Evolutionary conservation across 202 grass and related monocot genomes (phyloP), one percentile per base, ranked within the genome.

Genomic region (Hordeum pubiflorum): DNA sequence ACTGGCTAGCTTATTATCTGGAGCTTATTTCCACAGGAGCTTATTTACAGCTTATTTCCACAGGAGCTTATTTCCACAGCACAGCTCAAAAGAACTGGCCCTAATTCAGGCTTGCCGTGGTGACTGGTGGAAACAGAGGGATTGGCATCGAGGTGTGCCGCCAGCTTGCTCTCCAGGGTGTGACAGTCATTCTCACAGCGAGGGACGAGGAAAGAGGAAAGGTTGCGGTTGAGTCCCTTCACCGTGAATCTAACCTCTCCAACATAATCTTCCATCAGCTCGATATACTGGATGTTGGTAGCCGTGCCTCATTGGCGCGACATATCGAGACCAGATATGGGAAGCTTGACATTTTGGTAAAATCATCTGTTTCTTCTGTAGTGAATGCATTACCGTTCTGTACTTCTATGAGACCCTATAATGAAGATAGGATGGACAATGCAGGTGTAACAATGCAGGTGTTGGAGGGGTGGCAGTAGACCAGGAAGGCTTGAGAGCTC

Each of bases 341-440:
- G 10, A 93, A 97, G 79, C 93, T 97, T 59, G 90, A 97, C 71
- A 91, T 97, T 38, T 69, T 93, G 93, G 93, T 89, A 85, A 74
- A 41, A n/a, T 32, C 2, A 32, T 50, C 15, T 50, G 46, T 50
- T 50, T 50, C 46, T 50, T 15, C 31, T 32, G 31, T 0, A 50
- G 46, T 17, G 5, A 0, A 50, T 50, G 14, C 6, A 14, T 50
- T 34, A 34, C 33, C 0, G 6, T 50, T 50, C 24, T 50, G 46
- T 50, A 50, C 46, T 50, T 50, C 1, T 50, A 6, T 48, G 14
- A 50, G 46, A 6, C 2, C 31, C 29, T 40, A 41, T 39, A 34
- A 52, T 36, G 68, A 68, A 26, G 27, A 17, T 38, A 50, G 11
- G 0, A 10, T 41, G 37, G 69, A 6, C 5, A 41, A 89, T 89